Conservation (phyloP, 1,139 yeast genomes). For the Pichia sp. region DNA sequence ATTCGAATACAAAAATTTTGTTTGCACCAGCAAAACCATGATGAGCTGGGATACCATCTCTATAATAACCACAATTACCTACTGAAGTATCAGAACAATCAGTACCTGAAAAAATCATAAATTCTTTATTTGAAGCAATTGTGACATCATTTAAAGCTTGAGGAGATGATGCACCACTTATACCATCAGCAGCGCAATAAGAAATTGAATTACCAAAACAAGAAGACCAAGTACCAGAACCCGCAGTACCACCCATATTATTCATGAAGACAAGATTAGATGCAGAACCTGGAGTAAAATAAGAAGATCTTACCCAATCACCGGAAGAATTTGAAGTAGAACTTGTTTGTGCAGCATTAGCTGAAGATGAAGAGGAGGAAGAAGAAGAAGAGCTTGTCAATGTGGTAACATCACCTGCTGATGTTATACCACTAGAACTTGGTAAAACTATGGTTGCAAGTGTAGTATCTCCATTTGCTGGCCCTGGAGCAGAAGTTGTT, state of each 20-base stretch:
- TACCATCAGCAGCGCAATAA: conserved; percentile 70
- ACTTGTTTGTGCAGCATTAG: conserved; percentile 21
- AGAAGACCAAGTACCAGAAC: conserved; percentile 78
- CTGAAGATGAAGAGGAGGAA: conserved; percentile 8
- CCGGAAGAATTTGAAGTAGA: conserved; percentile 34
- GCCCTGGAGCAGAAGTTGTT: conserved; percentile 26
- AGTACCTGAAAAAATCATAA: conserved; percentile 64
- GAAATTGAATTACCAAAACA: conserved; percentile 88
- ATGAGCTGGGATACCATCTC: conserved; percentile 82
- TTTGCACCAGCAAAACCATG: conserved; percentile 79
- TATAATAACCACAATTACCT: conserved; percentile 80
- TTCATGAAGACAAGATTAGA: conserved; percentile 78
- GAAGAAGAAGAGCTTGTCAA: conserved; percentile 10
- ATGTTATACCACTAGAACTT: conserved; percentile 24
- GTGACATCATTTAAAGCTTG: conserved; percentile 58
- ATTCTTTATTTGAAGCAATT: conserved; percentile 68
- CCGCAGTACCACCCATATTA: conserved; percentile 69
- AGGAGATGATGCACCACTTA: conserved; percentile 54
- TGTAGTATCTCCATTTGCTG: conserved; percentile 28
- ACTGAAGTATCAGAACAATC: conserved; percentile 47
- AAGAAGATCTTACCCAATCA: conserved; percentile 71
- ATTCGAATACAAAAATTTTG: conserved; percentile 86
- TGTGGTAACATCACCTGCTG: conserved; percentile 10
- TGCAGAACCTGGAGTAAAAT: conserved; percentile 61
- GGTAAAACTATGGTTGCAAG: conserved; percentile 23